Conservation (phyloP, 352 stramenopile species). For the Phytophthora aleatoria region DNA sequence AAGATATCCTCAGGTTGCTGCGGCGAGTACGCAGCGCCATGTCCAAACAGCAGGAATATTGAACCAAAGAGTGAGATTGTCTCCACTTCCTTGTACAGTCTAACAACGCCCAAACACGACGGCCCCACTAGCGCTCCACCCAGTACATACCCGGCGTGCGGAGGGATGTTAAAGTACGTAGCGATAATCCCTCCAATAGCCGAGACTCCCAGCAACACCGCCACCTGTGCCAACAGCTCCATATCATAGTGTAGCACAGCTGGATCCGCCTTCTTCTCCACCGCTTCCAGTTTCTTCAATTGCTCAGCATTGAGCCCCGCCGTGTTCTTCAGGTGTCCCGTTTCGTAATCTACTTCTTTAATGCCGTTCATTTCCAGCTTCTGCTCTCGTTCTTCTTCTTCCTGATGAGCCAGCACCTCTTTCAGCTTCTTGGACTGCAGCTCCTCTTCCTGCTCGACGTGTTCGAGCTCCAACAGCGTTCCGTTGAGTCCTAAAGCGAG, state of each 20-base stretch:
- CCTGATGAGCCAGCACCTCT: conserved; percentile 76
- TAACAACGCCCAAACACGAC: conserved; percentile 85
- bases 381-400: conserved; percentile 78
- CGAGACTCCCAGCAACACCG: conserved; percentile 76
- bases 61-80: conserved; percentile 94
- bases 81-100: conserved; percentile 91
- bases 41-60: conserved; percentile 94
- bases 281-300: conserved; percentile 74
- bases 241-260: conserved; percentile 90
- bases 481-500: conserved; percentile 74
- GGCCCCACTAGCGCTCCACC: conserved; percentile 91
- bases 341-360: conserved; percentile 86
- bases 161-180: conserved; percentile 87
- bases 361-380: conserved; percentile 83
- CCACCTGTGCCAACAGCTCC: conserved; percentile 83
- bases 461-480: conserved; percentile 77
- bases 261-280: conserved; percentile 83
- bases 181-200: conserved; percentile 90
- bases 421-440: conserved; percentile 81
- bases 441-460: conserved; percentile 83
- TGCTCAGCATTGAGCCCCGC: conserved; percentile 65
- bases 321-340: conserved; percentile 76
- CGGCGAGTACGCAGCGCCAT: conserved; percentile 75
- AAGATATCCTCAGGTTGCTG: conserved; percentile 72
- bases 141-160: conserved; percentile 92